Evolutionary conservation across 1,139 yeast genomes (phyloP).

Genomic region (Hansenula lynferdii): DNA sequence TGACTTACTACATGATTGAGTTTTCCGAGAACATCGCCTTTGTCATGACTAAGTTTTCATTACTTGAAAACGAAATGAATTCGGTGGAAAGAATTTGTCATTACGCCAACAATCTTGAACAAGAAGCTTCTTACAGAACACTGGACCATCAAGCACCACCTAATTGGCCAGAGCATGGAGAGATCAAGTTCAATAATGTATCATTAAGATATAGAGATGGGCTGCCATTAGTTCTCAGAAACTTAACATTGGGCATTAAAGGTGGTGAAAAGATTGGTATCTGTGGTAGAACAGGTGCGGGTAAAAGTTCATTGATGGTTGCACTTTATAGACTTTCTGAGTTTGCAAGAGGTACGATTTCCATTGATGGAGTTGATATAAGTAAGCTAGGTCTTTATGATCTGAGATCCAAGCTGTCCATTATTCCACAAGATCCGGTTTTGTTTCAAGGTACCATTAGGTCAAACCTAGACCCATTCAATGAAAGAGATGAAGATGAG

Average conservation of each 20-base stretch:
- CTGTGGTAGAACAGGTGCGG: slow-evolving; percentile 26
- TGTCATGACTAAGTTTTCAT: no score
- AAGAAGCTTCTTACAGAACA: no score
- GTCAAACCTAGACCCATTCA: slow-evolving; percentile 61
- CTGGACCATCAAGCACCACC: no score
- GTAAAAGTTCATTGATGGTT: slow-evolving; percentile 66
- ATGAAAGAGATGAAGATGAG: slow-evolving; percentile 40
- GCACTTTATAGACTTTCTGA: slow-evolving; percentile 58
- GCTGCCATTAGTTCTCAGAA: slow-evolving; percentile 54
- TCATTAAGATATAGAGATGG: slow-evolving; percentile 57
- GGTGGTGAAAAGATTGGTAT: slow-evolving; percentile 62
- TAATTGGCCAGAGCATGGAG: no score
- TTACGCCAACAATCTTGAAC: no score
- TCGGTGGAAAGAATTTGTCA: no score
- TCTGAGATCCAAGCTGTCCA: slow-evolving; percentile 51
- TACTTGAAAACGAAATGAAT: no score
- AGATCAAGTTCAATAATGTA: slow-evolving; percentile 46
- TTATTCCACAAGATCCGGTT: slow-evolving; percentile 72
- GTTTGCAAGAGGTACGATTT: slow-evolving; percentile 41
- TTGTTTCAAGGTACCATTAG: slow-evolving; percentile 60
- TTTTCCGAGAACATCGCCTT: no score
- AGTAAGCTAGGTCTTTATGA: slow-evolving; percentile 47
- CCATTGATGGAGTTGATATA: slow-evolving; percentile 56
- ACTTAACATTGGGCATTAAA: slow-evolving; percentile 26
- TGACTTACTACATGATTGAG: no score